Evolutionary conservation across 352 stramenopile genomes (phyloP).

Genomic region (Pythium sukuiense): DNA sequence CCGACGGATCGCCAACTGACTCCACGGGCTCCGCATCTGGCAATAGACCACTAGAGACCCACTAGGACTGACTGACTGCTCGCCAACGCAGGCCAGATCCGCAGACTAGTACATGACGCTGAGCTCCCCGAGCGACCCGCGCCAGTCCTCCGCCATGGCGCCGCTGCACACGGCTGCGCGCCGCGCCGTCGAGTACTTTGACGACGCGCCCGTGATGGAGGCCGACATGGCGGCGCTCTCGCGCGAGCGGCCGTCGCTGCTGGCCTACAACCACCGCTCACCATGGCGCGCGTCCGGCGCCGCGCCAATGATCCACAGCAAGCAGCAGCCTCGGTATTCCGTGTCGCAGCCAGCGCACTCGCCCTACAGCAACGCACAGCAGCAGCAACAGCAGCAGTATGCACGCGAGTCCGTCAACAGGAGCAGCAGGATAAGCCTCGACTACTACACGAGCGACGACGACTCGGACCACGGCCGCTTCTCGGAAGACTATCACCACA

Average conservation of each 20-base stretch:
- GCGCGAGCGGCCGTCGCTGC: conserved; percentile 13
- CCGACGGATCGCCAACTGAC: conserved; percentile 4
- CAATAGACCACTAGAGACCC: background rate
- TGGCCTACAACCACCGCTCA: conserved; percentile 19
- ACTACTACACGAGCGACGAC: conserved; percentile 25
- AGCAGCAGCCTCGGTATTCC: background rate
- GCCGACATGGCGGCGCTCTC: conserved; percentile 1
- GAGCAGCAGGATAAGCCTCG: background rate
- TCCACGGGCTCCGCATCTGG: background rate
- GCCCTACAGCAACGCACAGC: background rate
- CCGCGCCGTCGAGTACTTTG: conserved; percentile 24
- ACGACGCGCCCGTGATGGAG: conserved; percentile 22
- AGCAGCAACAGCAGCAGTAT: conserved; percentile 4
- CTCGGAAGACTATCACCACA: conserved; percentile 27
- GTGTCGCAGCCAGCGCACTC: background rate
- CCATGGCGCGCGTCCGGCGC: conserved; percentile 7
- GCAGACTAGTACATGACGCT: background rate
- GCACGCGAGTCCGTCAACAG: conserved; percentile 12
- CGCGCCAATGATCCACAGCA: conserved; percentile 8
- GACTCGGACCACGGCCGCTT: conserved; percentile 8
- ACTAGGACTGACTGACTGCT: background rate
- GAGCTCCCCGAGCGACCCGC: conserved; percentile 1
- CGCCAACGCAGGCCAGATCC: no score
- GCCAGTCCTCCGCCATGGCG: conserved; percentile 17
- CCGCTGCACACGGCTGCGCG: conserved; percentile 19